These are phyloP conservation scores for rapeseed (Brassica napus) DNA, from an alignment of 345 rosid genomes.

Conservation along the genomic window Da-Ae NC_063447.1:52568001-52568500, in stretches of 20 bases:
- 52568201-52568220: neutral
- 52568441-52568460: constrained; percentile 58
- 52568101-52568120: constrained; percentile 8
- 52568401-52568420: constrained; percentile 55
- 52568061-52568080: constrained; percentile 15
- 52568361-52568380: constrained; percentile 65
- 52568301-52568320: neutral
- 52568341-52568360: constrained; percentile 43
- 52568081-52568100: constrained; percentile 25
- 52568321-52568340: constrained; percentile 14
- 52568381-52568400: constrained; percentile 89
- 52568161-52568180: neutral
- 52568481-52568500: constrained; percentile 81
- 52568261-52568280: neutral
- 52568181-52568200: neutral
- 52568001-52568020: constrained; percentile 27
- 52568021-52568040: neutral
- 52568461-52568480: constrained; percentile 85
- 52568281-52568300: neutral
- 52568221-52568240: neutral
- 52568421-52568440: constrained; percentile 52
- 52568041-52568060: constrained; percentile 27
- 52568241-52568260: neutral
- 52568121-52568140: constrained; percentile 14
- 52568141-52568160: neutral